These are phyloP conservation scores for Wickerhamomyces silvicola DNA, from an alignment of 805 yeast genomes.

Conservation along the genomic window DNA sequence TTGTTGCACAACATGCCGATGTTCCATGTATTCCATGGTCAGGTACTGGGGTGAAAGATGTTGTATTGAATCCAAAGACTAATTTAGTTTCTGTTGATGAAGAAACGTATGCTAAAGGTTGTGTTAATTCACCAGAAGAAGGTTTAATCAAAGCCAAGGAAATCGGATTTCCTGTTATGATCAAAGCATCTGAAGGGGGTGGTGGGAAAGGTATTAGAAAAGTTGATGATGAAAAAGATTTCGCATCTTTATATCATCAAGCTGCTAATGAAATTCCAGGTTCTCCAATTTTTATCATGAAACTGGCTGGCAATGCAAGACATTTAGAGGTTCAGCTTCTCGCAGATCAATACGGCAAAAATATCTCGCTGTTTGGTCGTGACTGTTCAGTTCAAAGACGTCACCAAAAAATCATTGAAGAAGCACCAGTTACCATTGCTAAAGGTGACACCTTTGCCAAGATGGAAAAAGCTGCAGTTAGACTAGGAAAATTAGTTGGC, in stretches of 20 bases:
- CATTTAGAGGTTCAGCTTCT: constrained; percentile 96
- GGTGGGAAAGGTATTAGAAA: constrained; percentile 99
- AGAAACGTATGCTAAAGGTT: constrained; percentile 78
- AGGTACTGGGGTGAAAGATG: constrained; percentile 93
- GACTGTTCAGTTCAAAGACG: constrained; percentile 99
- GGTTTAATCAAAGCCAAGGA: constrained; percentile 78
- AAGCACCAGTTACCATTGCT: constrained; percentile 97
- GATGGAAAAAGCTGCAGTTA: constrained; percentile 97
- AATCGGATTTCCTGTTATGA: constrained; percentile 98
- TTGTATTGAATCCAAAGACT: constrained; percentile 56
- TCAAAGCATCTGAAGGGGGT: constrained; percentile 99
- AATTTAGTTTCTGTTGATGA: constrained; percentile 87
- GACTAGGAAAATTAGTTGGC: constrained; percentile 95
- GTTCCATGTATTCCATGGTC: constrained; percentile 99
- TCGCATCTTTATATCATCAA: constrained; percentile 72
- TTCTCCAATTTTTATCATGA: constrained; percentile 96
- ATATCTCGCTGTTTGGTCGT: constrained; percentile 95
- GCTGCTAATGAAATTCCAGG: constrained; percentile 98
- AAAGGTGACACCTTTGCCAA: constrained; percentile 73
- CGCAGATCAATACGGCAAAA: constrained; percentile 98
- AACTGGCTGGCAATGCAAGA: constrained; percentile 94
- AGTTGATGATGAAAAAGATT: constrained; percentile 80
- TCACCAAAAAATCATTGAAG: constrained; percentile 98
- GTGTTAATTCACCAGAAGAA: constrained; percentile 79
- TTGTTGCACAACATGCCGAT: constrained; percentile 97